Percentiles rank a stretch among this genome's conserved stretches.
Conservation (phyloP, 2,329 filamentous ascomycete species). For the Trichoderma oligosporum region DNA sequence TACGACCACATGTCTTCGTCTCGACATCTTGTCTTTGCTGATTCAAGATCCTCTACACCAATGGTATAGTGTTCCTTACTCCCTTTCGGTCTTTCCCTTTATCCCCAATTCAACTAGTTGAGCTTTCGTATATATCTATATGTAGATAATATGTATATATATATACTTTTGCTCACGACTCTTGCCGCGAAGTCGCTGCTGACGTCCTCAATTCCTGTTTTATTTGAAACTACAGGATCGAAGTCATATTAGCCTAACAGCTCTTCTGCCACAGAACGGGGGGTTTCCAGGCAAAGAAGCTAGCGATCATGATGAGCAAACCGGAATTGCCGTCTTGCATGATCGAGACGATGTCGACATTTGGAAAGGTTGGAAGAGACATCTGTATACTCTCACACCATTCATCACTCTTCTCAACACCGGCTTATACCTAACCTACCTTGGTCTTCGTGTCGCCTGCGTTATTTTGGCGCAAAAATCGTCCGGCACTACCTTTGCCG, state of each 20-base stretch:
- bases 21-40: constrained; percentile 25
- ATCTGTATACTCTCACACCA: constrained; percentile 38
- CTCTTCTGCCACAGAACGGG: constrained; percentile 35
- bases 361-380: constrained; percentile 43
- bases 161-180: neutral
- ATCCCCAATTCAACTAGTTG: neutral
- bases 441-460: constrained; percentile 49
- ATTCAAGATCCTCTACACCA: constrained; percentile 30
- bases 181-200: constrained; percentile 19
- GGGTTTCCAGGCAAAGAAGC: constrained; percentile 33
- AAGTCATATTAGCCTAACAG: constrained; percentile 41
- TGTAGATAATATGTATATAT: no score
- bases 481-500: constrained; percentile 39
- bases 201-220: constrained; percentile 7
- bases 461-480: constrained; percentile 49
- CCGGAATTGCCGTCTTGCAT: constrained; percentile 39
- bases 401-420: constrained; percentile 41
- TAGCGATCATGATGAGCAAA: constrained; percentile 29
- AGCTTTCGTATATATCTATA: no score
- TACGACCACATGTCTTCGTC: constrained; percentile 23
- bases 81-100: neutral
- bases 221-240: constrained; percentile 34
- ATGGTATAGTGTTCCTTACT: constrained; percentile 24
- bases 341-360: constrained; percentile 43
- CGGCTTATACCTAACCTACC: constrained; percentile 46